Evolutionary conservation across 2,329 filamentous ascomycete species (phyloP), one percentile per base, ranked within the genome.

Genomic region (Seiridium cupressi): DNA sequence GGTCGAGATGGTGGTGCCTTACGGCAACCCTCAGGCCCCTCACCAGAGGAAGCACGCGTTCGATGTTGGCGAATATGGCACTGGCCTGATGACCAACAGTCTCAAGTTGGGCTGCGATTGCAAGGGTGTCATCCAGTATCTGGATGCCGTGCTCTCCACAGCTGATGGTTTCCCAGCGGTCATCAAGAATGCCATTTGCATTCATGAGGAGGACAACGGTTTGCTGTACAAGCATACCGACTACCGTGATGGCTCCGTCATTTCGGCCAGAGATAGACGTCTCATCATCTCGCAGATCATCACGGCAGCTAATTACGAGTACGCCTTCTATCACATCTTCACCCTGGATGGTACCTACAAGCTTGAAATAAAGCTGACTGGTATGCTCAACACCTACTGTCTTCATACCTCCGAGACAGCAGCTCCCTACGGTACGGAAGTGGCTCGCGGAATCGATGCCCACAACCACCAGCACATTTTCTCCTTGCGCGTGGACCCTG

Each of bases 1-100:
- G 2, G 87, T 88, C 0, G 89, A 91, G 74, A 92, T 92, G 89
- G 88, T 90, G 0, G 88, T 91, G 2, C 88, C 88, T 1, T 91
- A 88, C 64, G 85, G 85, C 51, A 87, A 87, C 63, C 85, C 85
- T 0, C 84, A 87, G 62, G 82, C 49, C 1, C 51, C 51, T 35
- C 85, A 88, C 71, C 85, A 87, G 62, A 75, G 84, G 42, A 88
- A 88, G 66, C 83, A 87, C 66, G 84, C 84, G 4, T 87, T 87
- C 64, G 84, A 87, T 70, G 74, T 87, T 6, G 84, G 84, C 54
- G 84, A 87, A 68, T 87, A 87, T 65, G 85, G 85, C 18, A 84
- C 81, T 57, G 85, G 85, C 10, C 85, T 87, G 68, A 88, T 88
- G 85, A 87, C 84, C 57, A 88, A 88, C 69, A 83, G 79, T 18